These are phyloP conservation scores for Boechera divaricarpa DNA, from an alignment of 345 rosid species.

Conservation along the genomic window DNA sequence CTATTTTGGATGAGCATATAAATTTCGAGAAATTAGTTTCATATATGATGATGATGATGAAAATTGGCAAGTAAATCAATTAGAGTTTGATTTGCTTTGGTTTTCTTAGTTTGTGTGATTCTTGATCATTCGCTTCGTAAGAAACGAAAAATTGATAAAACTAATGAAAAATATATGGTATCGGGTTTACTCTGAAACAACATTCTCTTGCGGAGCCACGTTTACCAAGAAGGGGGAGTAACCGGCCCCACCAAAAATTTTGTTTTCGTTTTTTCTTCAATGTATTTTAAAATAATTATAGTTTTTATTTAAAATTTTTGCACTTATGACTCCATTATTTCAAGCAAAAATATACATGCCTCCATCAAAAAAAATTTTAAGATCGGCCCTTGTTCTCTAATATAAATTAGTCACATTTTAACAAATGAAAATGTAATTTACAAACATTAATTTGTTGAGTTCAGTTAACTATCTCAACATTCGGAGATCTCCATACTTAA, in stretches of 20 bases:
- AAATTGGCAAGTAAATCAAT: conserved; percentile 32
- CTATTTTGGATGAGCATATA: conserved; percentile 24
- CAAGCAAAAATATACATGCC: too few species aligned
- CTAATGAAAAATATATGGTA: neutral
- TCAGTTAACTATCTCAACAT: neutral
- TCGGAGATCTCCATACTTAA: neutral
- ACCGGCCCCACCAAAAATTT: too few species aligned
- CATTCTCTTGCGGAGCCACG: too few species aligned
- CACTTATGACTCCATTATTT: too few species aligned
- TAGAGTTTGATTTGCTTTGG: conserved; percentile 20
- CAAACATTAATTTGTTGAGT: neutral
- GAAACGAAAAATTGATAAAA: neutral
- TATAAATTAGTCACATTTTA: too few species aligned
- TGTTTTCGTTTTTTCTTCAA: too few species aligned
- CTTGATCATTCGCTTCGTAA: conserved; percentile 1
- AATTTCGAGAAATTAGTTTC: conserved; percentile 2
- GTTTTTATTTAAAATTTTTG: too few species aligned
- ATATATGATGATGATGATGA: conserved; percentile 29
- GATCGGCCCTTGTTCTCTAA: too few species aligned
- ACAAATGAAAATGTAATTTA: neutral
- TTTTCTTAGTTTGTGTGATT: neutral
- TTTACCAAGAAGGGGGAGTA: too few species aligned
- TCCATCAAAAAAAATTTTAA: too few species aligned
- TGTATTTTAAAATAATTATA: too few species aligned
- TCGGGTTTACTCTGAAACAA: too few species aligned